Conservation (phyloP, 495 filamentous ascomycete genomes). For the Aspergillus egyptiacus region DNA sequence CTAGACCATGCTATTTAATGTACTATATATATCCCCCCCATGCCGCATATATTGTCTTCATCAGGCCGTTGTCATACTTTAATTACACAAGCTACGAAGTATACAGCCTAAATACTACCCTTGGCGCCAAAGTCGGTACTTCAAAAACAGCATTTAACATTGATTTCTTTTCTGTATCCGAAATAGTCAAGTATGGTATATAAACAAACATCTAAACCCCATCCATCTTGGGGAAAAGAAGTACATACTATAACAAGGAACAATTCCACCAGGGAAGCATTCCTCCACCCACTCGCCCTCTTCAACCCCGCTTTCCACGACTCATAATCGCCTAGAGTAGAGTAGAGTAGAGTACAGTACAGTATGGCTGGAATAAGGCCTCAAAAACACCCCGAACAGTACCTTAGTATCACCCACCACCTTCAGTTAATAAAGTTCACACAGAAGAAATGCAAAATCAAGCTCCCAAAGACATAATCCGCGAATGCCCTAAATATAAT, state of each 20-base stretch:
- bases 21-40: background rate
- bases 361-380: no score
- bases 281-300: slow-evolving; percentile 1
- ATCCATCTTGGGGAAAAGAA: background rate
- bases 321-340: no score
- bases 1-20: background rate
- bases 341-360: no score
- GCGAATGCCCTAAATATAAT: slow-evolving; percentile 71
- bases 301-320: no score
- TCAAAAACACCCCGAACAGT: slow-evolving; percentile 5
- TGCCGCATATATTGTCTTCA: background rate
- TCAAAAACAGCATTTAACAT: background rate
- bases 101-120: no score
- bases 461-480: slow-evolving; percentile 88
- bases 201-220: background rate
- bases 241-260: background rate
- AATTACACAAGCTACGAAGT: no score
- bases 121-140: background rate
- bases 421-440: slow-evolving; percentile 96
- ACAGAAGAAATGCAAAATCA: slow-evolving; percentile 98
- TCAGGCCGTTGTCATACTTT: no score
- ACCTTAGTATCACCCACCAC: no score
- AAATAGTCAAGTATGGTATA: background rate
- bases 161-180: background rate
- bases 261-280: slow-evolving; percentile 8